These are phyloP conservation scores for Aspergillus sp. DNA, from an alignment of 2,329 filamentous ascomycete species.

Conservation along the genomic window DNA sequence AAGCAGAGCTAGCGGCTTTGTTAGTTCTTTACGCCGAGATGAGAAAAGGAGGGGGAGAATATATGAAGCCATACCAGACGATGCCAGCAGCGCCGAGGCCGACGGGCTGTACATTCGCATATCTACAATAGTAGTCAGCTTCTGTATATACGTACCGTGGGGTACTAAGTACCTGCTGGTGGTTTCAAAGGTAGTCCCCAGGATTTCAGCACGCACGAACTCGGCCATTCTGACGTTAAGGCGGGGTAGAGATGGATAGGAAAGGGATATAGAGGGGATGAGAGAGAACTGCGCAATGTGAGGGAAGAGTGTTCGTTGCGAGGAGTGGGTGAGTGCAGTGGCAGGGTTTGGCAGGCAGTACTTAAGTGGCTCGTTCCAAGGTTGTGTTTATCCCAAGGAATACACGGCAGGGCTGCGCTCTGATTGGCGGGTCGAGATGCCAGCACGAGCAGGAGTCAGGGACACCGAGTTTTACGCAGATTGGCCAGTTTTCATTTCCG, in stretches of 20 bases:
- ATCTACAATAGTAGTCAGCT: conserved; percentile 56
- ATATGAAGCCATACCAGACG: conserved; percentile 70
- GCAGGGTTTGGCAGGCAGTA: neutral
- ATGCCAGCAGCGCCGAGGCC: conserved; percentile 98
- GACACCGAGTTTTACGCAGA: neutral
- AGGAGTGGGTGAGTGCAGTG: neutral
- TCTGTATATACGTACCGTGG: neutral
- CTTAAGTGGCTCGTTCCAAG: neutral
- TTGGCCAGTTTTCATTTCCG: neutral
- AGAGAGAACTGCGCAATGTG: neutral
- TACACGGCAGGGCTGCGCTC: neutral
- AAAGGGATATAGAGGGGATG: neutral
- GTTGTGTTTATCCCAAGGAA: neutral
- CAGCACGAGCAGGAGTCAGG: conserved; percentile 4
- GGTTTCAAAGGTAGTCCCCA: conserved; percentile 99
- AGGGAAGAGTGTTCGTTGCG: neutral
- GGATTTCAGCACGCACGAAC: conserved; percentile 98
- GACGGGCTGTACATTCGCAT: conserved; percentile 95
- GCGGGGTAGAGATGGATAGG: neutral
- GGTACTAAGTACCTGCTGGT: conserved; percentile 68
- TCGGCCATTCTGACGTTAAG: conserved; percentile 74
- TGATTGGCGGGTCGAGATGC: conserved; percentile 22
- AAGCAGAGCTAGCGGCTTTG: conserved; percentile 69
- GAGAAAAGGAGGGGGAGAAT: neutral
- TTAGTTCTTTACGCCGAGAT: neutral